Percentiles rank a stretch among this genome's conserved stretches.
phyloP scores from a whole-genome alignment of 352 stramenopile genomes.

The Globisporangium nagaii region DNA sequence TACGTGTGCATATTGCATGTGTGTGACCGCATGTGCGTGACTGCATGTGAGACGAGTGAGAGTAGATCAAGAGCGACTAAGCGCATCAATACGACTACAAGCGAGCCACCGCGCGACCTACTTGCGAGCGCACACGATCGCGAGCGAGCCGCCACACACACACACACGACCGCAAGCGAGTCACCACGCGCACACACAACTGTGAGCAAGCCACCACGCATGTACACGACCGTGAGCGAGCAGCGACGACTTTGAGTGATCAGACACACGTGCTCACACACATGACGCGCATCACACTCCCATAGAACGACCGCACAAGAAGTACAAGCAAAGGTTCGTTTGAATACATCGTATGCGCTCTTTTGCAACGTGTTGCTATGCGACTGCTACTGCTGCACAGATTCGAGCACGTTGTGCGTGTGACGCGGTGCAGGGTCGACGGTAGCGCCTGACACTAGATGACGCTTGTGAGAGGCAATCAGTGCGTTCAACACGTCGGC shows the following conservation, averaged over 20 bases:
- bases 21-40: neutral
- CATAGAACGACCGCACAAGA: neutral
- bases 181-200: neutral
- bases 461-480: slow-evolving; percentile 1
- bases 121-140: neutral
- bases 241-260: neutral
- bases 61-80: neutral
- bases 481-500: neutral
- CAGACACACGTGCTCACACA: neutral
- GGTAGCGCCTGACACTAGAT: neutral
- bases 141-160: neutral
- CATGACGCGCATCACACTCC: neutral
- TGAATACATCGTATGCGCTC: neutral
- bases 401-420: neutral
- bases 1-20: neutral
- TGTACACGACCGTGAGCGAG: neutral
- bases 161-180: neutral
- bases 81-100: neutral
- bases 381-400: neutral
- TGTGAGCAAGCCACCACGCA: neutral
- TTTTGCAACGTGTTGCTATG: neutral
- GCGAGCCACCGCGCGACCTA: no score
- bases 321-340: slow-evolving; percentile 1
- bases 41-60: neutral
- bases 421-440: neutral